Evolutionary conservation across 2,329 filamentous ascomycete species (phyloP).

Genomic region (Rhexocercosporidium sp.): DNA sequence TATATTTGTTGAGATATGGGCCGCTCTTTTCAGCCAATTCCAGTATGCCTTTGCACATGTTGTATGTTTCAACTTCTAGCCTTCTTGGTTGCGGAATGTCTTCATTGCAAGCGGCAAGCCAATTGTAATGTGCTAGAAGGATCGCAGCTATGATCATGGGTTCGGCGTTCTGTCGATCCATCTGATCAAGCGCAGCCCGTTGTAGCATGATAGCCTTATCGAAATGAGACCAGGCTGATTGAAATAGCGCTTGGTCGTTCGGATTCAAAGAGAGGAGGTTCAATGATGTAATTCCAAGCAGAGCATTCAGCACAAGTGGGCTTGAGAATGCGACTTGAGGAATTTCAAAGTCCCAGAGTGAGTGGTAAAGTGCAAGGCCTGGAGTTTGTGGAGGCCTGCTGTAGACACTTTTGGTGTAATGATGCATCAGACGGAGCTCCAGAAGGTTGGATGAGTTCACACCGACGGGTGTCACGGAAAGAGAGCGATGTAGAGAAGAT

Average conservation of each 20-base stretch:
- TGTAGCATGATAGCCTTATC: conserved; percentile 20
- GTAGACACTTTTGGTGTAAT: conserved; percentile 23
- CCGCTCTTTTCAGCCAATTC: conserved; percentile 4
- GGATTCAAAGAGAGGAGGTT: conserved; percentile 20
- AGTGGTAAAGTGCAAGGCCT: not conserved
- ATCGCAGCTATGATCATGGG: conserved; percentile 16
- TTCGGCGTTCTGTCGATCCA: conserved; percentile 15
- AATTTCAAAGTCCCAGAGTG: conserved; percentile 25
- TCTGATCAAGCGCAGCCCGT: conserved; percentile 1
- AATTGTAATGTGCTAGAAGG: conserved; percentile 23
- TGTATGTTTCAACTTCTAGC: conserved; percentile 17
- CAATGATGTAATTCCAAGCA: conserved; percentile 18
- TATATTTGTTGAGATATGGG: conserved; percentile 17
- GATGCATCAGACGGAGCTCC: conserved; percentile 26
- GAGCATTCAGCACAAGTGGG: conserved; percentile 21
- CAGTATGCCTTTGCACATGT: conserved; percentile 22
- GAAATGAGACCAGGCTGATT: conserved; percentile 20
- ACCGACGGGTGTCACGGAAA: conserved; percentile 12
- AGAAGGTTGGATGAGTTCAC: conserved; percentile 14
- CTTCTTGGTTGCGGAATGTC: not conserved
- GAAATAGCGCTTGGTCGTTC: conserved; percentile 12
- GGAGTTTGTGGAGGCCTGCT: not conserved
- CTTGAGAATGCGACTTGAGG: conserved; percentile 26
- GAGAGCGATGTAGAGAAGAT: conserved; percentile 1
- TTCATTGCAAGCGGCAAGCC: conserved; percentile 16